Evolutionary conservation across 176 grass and related monocot species (phyloP), one percentile per base, ranked within the genome.

Genomic region (Musa beccarii): DNA sequence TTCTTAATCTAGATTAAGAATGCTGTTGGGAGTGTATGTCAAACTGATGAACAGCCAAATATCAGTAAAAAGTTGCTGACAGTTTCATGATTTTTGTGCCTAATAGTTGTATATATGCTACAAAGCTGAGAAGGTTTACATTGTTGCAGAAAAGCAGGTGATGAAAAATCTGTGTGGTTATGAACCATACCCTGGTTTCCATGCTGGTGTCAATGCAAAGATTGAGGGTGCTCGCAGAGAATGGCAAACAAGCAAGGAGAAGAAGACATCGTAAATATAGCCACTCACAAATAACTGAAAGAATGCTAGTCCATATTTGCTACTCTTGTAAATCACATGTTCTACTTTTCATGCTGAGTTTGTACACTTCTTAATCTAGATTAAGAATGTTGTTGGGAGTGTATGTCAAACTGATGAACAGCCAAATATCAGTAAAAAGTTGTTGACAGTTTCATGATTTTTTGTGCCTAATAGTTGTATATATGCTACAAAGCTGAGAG

Each of bases 131-230:
- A n/a, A n/a, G n/a, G n/a, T n/a, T n/a, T n/a, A n/a, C n/a, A 62
- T 15, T 12, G 57, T 26, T 77, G 13, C 3, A 3, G 49, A 72
- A 16, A 3, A 72, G 24, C 75, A 77, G 75, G 75, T 77, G 49
- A 34, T 77, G 52, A 74, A 98, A 29, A 85, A 85, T 66, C 78
- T 89, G 62, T 73, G 61, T 14, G 82, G 88, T 24, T 98, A 91
- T 20, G 88, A 93, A 86, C 95, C 90, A 11, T 98, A 91, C 78
- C 90, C 90, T 84, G 95, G 90, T 78, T 98, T 98, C 29, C 75
- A 89, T 74, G 80, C 63, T 64, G 80, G 75, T 54, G 88, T 98
- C 26, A 73, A 69, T n/a, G 89, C 83, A 82, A 28, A 91, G 84
- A 87, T 93, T 61, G 88, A 86, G 10, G 61, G 73, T 17, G 79